A percentile compares a stretch with the other conserved stretches of the same genome.
Evolutionary conservation across 2,329 filamentous ascomycete genomes (phyloP).

Genomic region (Monilinia vaccinii-corymbosi): DNA sequence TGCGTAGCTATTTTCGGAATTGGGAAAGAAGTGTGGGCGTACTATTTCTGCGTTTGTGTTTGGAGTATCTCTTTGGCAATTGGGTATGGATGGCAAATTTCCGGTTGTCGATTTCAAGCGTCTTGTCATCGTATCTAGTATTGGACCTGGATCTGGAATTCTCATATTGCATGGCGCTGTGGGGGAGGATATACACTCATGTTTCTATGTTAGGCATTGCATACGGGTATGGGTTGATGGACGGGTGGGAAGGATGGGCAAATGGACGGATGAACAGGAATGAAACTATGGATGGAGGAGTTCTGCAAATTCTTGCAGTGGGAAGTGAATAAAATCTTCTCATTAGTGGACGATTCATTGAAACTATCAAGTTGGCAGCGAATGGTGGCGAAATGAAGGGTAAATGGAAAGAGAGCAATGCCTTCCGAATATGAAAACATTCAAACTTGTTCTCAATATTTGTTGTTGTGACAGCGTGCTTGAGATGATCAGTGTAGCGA

Average conservation of each 20-base stretch:
- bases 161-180: slow-evolving; percentile 2
- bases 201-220: background rate
- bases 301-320: background rate
- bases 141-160: background rate
- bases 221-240: background rate
- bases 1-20: background rate
- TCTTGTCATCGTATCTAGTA: background rate
- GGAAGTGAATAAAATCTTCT: background rate
- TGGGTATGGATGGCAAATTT: background rate
- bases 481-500: background rate
- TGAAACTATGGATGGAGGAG: background rate
- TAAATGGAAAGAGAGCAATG: background rate
- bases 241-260: background rate
- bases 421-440: background rate
- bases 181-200: background rate
- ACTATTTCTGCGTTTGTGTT: slow-evolving; percentile 6
- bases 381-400: background rate
- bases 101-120: background rate
- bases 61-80: background rate
- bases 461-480: background rate
- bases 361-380: background rate
- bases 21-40: background rate
- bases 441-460: background rate
- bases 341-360: background rate
- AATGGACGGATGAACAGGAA: background rate